These are phyloP conservation scores for Aspergillus bridgeri DNA, from an alignment of 495 filamentous ascomycete genomes.

Conservation along the genomic window DNA sequence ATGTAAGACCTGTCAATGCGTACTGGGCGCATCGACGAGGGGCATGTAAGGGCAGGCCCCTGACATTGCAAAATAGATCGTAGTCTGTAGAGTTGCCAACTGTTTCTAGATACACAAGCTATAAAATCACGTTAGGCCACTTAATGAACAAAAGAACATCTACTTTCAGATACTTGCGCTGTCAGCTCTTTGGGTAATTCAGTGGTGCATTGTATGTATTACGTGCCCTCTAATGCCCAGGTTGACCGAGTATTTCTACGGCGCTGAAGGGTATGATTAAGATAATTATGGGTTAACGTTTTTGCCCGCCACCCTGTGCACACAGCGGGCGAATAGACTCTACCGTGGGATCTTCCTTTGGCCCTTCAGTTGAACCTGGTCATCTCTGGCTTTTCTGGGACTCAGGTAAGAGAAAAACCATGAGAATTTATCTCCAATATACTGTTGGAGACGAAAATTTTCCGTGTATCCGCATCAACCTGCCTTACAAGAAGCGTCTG, in stretches of 20 bases:
- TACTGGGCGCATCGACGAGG: not conserved
- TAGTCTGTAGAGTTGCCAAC: not conserved
- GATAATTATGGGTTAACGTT: not conserved
- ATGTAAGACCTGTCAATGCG: not conserved
- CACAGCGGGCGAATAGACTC: not conserved
- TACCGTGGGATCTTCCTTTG: not conserved
- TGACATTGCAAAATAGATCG: not conserved
- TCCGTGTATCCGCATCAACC: not conserved
- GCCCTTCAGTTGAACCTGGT: not conserved
- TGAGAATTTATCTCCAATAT: constrained; percentile 1
- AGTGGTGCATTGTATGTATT: too few species aligned
- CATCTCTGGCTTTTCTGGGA: not conserved
- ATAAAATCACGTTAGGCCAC: not conserved
- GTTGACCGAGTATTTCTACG: not conserved
- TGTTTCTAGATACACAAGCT: not conserved
- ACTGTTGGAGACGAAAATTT: not conserved
- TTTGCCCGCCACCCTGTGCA: not conserved
- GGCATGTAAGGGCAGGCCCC: not conserved
- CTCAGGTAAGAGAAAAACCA: not conserved
- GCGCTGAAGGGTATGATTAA: not conserved
- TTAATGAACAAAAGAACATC: not conserved
- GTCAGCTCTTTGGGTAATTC: not conserved
- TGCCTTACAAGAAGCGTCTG: not conserved
- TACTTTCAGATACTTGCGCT: not conserved
- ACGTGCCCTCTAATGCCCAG: not conserved